Evolutionary conservation across 768 basidiomycete genomes (phyloP).

Genomic region (Suillus plorans): DNA sequence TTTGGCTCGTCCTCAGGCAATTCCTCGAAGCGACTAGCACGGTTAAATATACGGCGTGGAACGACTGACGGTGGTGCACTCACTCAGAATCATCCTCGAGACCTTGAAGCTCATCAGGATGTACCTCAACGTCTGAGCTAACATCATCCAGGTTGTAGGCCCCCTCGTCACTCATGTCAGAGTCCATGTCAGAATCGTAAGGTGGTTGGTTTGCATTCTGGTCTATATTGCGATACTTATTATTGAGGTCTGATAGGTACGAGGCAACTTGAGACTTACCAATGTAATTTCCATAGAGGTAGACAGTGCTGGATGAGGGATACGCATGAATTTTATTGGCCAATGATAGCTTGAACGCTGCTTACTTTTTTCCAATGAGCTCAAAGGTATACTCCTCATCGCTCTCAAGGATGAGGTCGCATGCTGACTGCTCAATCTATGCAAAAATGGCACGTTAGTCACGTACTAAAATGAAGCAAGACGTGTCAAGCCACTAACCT

Average conservation of each 20-base stretch:
- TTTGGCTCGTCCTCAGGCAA: constrained; percentile 33
- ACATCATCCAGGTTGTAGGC: constrained; percentile 68
- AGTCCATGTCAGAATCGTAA: constrained; percentile 46
- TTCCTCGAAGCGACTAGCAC: constrained; percentile 68
- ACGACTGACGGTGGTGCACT: constrained; percentile 31
- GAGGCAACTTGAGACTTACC: constrained; percentile 39
- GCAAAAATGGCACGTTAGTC: constrained; percentile 6
- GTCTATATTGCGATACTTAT: constrained; percentile 37
- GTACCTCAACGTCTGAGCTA: constrained; percentile 81
- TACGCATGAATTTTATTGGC: constrained; percentile 1
- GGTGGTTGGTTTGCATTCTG: constrained; percentile 53
- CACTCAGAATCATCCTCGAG: constrained; percentile 39
- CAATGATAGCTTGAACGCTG: constrained; percentile 4
- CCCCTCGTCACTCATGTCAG: constrained; percentile 46
- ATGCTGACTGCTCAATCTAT: constrained; percentile 74
- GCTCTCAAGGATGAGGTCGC: constrained; percentile 70
- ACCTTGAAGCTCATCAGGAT: constrained; percentile 54
- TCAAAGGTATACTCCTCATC: constrained; percentile 68
- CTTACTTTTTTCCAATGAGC: constrained; percentile 80
- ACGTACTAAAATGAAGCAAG: not conserved
- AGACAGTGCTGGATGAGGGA: constrained; percentile 51
- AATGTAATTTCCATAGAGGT: constrained; percentile 85
- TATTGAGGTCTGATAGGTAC: not conserved
- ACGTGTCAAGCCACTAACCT: constrained; percentile 45
- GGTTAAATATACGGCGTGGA: constrained; percentile 3